A percentile compares a stretch with the other conserved stretches of the same genome.
phyloP scores from a whole-genome alignment of 441 rosid genomes.

The Rhodomyrtus psidioides region DNA sequence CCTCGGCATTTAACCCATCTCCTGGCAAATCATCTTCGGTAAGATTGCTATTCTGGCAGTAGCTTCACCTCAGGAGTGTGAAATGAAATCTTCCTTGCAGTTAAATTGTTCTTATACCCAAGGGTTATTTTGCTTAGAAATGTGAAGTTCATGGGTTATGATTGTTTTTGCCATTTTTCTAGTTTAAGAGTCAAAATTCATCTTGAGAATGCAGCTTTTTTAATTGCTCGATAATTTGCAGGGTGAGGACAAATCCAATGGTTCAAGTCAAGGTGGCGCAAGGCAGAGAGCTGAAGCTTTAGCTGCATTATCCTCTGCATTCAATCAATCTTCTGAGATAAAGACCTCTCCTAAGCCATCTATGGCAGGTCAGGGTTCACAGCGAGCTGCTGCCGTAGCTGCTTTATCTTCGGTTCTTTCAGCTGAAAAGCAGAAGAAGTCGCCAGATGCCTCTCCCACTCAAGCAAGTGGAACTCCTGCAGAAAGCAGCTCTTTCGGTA shows the following conservation, averaged over 20 bases:
- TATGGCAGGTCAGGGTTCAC: not conserved
- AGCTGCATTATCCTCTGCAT: slow-evolving; percentile 1
- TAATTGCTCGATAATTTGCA: not conserved
- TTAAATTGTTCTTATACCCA: not conserved
- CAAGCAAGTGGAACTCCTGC: slow-evolving; percentile 45
- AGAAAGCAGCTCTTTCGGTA: slow-evolving; percentile 42
- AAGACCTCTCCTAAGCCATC: not conserved
- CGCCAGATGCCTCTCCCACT: slow-evolving; percentile 64
- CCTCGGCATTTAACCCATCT: slow-evolving; percentile 80
- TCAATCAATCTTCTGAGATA: not conserved
- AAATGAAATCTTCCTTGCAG: not conserved
- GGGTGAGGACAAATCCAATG: not conserved
- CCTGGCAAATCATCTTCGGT: slow-evolving; percentile 46
- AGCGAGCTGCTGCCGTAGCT: slow-evolving; percentile 2
- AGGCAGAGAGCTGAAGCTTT: slow-evolving; percentile 1
- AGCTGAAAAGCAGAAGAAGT: slow-evolving; percentile 69
- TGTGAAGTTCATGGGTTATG: not conserved
- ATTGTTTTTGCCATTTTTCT: not conserved
- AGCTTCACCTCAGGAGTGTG: not conserved
- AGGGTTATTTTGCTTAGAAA: not conserved
- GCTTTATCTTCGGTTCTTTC: slow-evolving; percentile 31
- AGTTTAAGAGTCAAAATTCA: not conserved
- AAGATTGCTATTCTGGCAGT: slow-evolving; percentile 1
- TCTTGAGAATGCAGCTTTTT: not conserved
- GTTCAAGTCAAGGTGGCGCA: not conserved